Evolutionary conservation across 169 alveolate genomes (phyloP).

Genomic region (Plasmodium falciparum): DNA sequence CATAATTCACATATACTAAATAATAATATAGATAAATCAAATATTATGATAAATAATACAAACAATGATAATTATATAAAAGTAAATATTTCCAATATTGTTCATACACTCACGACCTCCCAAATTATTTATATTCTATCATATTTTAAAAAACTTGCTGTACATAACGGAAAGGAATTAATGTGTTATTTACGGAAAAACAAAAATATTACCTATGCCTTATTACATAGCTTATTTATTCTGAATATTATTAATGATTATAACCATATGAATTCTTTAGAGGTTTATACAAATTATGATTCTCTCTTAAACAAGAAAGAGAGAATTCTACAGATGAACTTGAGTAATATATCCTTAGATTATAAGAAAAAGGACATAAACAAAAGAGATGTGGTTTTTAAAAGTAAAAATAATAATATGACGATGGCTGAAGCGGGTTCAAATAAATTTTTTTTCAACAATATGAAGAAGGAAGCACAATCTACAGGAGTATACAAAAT

Average conservation of each 20-base stretch:
- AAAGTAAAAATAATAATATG: not conserved
- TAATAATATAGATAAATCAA: not conserved
- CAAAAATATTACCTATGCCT: constrained; percentile 76
- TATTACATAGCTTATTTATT: constrained; percentile 78
- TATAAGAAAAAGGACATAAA: not conserved
- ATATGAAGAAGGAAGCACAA: not conserved
- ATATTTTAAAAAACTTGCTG: constrained; percentile 76
- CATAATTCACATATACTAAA: not conserved
- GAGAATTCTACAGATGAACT: constrained; percentile 20
- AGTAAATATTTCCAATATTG: constrained; percentile 22
- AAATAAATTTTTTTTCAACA: not conserved
- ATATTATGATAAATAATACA: not conserved
- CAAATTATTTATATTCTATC: constrained; percentile 79
- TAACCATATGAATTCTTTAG: not conserved
- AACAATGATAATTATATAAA: constrained; percentile 16
- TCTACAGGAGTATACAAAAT: not conserved
- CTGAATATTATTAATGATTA: constrained; percentile 77
- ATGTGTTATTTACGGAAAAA: constrained; percentile 71
- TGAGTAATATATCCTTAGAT: constrained; percentile 11
- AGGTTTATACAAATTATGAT: constrained; percentile 19
- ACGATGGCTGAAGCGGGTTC: not conserved
- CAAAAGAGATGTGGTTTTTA: not conserved
- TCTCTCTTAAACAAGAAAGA: constrained; percentile 30
- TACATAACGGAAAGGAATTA: constrained; percentile 57
- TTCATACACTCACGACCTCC: constrained; percentile 74